A percentile compares a stretch with the other conserved stretches of the same genome.
Evolutionary conservation across 2,329 filamentous ascomycete genomes (phyloP).

Genomic region (Calonectria leucothoes): DNA sequence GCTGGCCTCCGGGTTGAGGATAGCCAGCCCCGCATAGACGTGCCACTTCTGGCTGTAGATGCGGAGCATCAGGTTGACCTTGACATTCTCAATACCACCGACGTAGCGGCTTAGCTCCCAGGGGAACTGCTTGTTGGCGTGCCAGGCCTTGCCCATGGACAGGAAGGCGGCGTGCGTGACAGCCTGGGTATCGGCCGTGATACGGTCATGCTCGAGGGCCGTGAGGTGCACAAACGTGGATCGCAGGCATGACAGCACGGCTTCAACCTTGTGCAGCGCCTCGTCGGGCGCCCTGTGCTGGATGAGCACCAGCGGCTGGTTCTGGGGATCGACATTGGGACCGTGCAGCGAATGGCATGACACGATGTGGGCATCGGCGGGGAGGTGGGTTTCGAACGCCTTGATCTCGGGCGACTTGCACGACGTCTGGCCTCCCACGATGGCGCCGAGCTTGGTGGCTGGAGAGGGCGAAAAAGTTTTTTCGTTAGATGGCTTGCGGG

Average conservation of each 20-base stretch:
- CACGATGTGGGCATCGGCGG: constrained; percentile 89
- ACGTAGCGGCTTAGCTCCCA: constrained; percentile 98
- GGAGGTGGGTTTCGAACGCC: constrained; percentile 91
- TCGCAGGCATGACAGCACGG: constrained; percentile 83
- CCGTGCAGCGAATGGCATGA: constrained; percentile 98
- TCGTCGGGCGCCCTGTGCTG: constrained; percentile 87
- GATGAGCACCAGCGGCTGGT: constrained; percentile 93
- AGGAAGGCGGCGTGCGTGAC: constrained; percentile 98
- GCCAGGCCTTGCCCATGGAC: constrained; percentile 98
- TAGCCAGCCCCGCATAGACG: constrained; percentile 96
- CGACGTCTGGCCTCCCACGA: constrained; percentile 97
- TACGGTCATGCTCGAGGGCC: constrained; percentile 90
- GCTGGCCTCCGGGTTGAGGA: constrained; percentile 92
- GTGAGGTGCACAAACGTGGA: constrained; percentile 91
- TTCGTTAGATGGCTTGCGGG: neutral
- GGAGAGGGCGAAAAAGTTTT: constrained; percentile 15
- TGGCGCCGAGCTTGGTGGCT: constrained; percentile 95
- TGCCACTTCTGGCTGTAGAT: constrained; percentile 99
- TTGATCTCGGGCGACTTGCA: constrained; percentile 97
- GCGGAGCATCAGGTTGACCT: constrained; percentile 96
- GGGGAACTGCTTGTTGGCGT: constrained; percentile 92
- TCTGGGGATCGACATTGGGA: constrained; percentile 86
- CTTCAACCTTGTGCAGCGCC: constrained; percentile 82
- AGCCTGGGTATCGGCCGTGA: constrained; percentile 97
- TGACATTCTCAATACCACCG: constrained; percentile 98